Conservation (phyloP, 2,329 filamentous ascomycete genomes). For the Fusarium austroafricanum region DNA sequence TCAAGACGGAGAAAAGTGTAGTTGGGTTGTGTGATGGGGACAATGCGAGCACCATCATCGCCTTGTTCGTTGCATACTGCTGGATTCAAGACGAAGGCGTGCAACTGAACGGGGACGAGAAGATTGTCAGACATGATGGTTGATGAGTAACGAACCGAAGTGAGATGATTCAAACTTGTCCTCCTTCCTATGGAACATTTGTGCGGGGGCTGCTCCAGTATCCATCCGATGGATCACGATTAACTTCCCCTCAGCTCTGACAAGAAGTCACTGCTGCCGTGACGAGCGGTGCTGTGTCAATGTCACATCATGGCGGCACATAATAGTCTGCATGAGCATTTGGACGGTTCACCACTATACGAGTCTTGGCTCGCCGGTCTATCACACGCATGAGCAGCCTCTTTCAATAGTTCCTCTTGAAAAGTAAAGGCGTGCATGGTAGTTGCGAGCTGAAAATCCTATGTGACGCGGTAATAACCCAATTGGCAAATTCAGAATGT, state of each 20-base stretch:
- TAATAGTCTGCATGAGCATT: too few relatives aligned
- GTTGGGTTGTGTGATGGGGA: not conserved
- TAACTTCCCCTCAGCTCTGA: too few relatives aligned
- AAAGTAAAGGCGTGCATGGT: not conserved
- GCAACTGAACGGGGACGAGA: not conserved
- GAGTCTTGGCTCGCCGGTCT: not conserved
- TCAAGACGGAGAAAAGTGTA: not conserved
- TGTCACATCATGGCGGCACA: too few relatives aligned
- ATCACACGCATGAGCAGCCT: not conserved
- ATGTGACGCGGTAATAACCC: not conserved
- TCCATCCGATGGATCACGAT: too few relatives aligned
- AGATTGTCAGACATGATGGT: not conserved
- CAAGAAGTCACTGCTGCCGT: too few relatives aligned
- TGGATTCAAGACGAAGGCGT: not conserved
- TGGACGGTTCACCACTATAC: not conserved
- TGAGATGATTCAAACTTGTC: too few relatives aligned
- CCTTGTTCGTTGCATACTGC: not conserved
- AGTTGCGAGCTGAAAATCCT: not conserved
- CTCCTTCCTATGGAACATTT: too few relatives aligned
- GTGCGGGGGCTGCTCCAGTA: too few relatives aligned
- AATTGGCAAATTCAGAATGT: not conserved
- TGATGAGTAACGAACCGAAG: too few relatives aligned
- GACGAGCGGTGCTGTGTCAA: too few relatives aligned
- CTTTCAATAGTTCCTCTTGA: not conserved
- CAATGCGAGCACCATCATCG: not conserved